phyloP scores from a whole-genome alignment of 345 rosid genomes.

The Pistacia vera region DNA sequence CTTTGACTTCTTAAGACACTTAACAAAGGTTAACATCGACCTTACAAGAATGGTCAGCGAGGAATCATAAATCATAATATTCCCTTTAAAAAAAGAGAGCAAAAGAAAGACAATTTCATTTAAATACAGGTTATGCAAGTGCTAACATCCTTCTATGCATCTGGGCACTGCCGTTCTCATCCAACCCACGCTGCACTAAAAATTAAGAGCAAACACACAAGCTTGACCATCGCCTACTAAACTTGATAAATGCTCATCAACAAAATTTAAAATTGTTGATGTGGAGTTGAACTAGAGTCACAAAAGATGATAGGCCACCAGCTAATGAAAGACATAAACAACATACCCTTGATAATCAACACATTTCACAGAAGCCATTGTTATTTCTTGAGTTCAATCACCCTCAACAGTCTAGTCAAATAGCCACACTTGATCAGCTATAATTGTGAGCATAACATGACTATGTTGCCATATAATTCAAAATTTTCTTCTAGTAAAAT shows the following conservation, averaged over 20 bases:
- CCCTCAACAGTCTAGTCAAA: not conserved
- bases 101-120: not conserved
- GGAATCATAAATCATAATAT: not conserved
- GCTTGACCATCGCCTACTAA: not conserved
- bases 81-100: not conserved
- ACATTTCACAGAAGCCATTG: not conserved
- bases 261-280: not conserved
- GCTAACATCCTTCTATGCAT: not conserved
- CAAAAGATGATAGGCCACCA: not conserved
- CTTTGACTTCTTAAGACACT: not conserved
- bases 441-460: slow-evolving; percentile 9
- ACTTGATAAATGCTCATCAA: not conserved
- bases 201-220: not conserved
- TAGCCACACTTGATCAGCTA: not conserved
- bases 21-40: not conserved
- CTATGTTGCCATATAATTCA: not conserved
- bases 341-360: not conserved
- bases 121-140: not conserved
- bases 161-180: not conserved
- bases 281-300: not conserved
- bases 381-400: not conserved
- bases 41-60: not conserved
- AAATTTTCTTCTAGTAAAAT: not conserved
- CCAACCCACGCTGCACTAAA: not conserved
- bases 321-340: not conserved